These are phyloP conservation scores for Fabrea salina DNA, from an alignment of 169 alveolate species.

Conservation along the genomic window DNA sequence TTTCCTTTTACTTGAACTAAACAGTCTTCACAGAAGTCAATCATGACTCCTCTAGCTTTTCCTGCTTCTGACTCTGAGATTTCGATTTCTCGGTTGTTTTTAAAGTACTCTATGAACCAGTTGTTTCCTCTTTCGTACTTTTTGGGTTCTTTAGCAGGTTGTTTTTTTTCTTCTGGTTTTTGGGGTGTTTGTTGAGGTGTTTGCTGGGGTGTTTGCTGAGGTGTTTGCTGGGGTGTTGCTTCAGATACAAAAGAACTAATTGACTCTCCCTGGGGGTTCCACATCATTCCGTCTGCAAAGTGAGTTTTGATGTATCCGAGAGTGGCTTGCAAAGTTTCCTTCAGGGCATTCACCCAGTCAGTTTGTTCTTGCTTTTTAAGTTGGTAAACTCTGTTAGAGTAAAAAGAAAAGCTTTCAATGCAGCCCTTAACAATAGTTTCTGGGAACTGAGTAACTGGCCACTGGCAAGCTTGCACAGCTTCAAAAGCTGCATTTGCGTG, in stretches of 20 bases:
- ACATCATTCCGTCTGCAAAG: neutral
- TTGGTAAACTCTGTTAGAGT: neutral
- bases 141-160: slow-evolving; percentile 11
- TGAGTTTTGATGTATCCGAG: neutral
- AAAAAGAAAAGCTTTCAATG: neutral
- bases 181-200: neutral
- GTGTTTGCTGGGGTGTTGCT: neutral
- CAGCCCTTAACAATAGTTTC: slow-evolving; percentile 1
- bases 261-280: neutral
- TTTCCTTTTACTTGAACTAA: slow-evolving; percentile 33
- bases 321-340: neutral
- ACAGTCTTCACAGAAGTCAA: slow-evolving; percentile 4
- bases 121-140: slow-evolving; percentile 4
- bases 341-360: neutral
- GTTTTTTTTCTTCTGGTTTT: neutral
- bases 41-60: neutral
- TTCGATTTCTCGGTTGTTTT: neutral
- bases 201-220: too few relatives aligned
- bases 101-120: neutral
- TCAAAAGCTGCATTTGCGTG: neutral
- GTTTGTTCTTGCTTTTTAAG: neutral
- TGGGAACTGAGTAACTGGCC: slow-evolving; percentile 7
- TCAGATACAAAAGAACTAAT: neutral
- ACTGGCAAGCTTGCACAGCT: neutral
- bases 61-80: neutral